Evolutionary conservation across 257 asterid genomes (phyloP), one percentile per base, ranked within the genome.

Genomic region (Petrea volubilis): DNA sequence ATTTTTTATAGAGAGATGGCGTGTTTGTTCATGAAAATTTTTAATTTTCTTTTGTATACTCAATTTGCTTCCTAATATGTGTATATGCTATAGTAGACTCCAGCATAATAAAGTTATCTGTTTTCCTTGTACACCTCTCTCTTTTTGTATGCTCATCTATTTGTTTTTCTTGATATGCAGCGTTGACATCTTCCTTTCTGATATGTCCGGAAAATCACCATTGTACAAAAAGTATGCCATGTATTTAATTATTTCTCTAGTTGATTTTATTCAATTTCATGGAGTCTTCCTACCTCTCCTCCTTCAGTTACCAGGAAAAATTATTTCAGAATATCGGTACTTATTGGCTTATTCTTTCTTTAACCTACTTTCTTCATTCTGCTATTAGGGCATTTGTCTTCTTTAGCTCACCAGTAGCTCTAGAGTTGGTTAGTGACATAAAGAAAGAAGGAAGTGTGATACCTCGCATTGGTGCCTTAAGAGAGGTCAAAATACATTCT

Each of bases 391-490:
- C 94, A 68, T 87, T 81, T 68, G 84, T 87, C 59, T 87, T 87
- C 84, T 87, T 87, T 65, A 87, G 94, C 83, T 85, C 94, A 46
- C 82, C 91, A 51, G 85, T 87, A 59, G 59, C 88, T 31, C 68
- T 78, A 65, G 94, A 87, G 64, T 60, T 83, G 75, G 91, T 85
- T 61, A 76, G 67, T 74, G 78, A 85, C 80, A 85, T 87, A 65
- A 87, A 83, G 79, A 80, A 67, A 79, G 84, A 83, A 52, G 64
- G 84, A 57, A 80, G 81, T 77, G 89, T 83, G 56, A 67, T 87
- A 74, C 64, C 91, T 49, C 94, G 94, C 71, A 81, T 87, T 74
- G 91, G 94, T 78, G 89, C 91, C 75, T 78, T 87, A 75, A 85
- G 91, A 78, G 94, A 87, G 88, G 94, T 87, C 71, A 66, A 28